Conservation (phyloP, 2,329 filamentous ascomycete species). For the Aspergillus melleus region DNA sequence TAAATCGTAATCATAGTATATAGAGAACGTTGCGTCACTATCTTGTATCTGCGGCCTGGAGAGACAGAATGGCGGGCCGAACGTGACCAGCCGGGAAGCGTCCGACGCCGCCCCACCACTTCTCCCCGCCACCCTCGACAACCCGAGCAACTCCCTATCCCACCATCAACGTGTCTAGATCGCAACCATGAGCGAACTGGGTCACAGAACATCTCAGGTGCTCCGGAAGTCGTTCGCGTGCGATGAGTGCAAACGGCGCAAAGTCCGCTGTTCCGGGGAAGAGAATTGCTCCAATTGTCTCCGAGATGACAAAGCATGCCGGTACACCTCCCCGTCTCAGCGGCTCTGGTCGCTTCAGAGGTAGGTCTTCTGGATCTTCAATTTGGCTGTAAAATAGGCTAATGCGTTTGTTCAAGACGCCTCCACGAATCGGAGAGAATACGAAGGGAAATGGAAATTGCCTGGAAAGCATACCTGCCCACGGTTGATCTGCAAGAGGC, state of each 20-base stretch:
- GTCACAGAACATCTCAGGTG: slow-evolving; percentile 5
- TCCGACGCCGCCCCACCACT: too few relatives aligned
- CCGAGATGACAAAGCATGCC: slow-evolving; percentile 17
- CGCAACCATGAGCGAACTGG: background rate
- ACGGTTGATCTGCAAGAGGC: slow-evolving; percentile 19
- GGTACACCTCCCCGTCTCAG: slow-evolving; percentile 19
- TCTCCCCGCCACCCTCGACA: background rate
- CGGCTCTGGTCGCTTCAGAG: slow-evolving; percentile 16
- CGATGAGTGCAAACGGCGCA: slow-evolving; percentile 21
- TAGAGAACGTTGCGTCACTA: too few relatives aligned
- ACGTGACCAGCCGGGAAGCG: too few relatives aligned
- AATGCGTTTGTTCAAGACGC: slow-evolving; percentile 4
- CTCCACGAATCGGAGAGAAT: slow-evolving; percentile 15
- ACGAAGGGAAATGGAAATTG: slow-evolving; percentile 15
- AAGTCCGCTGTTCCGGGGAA: slow-evolving; percentile 21
- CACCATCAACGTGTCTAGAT: background rate
- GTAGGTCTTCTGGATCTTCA: slow-evolving; percentile 1
- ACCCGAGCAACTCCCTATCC: background rate
- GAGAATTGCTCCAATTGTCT: slow-evolving; percentile 18
- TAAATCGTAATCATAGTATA: too few relatives aligned
- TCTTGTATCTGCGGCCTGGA: too few relatives aligned
- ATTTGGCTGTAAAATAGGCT: background rate
- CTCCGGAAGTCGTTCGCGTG: slow-evolving; percentile 21
- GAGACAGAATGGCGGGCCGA: too few relatives aligned
- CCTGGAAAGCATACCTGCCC: slow-evolving; percentile 17